phyloP scores from a whole-genome alignment of 2,329 filamentous ascomycete genomes.

The Saccharata proteae region DNA sequence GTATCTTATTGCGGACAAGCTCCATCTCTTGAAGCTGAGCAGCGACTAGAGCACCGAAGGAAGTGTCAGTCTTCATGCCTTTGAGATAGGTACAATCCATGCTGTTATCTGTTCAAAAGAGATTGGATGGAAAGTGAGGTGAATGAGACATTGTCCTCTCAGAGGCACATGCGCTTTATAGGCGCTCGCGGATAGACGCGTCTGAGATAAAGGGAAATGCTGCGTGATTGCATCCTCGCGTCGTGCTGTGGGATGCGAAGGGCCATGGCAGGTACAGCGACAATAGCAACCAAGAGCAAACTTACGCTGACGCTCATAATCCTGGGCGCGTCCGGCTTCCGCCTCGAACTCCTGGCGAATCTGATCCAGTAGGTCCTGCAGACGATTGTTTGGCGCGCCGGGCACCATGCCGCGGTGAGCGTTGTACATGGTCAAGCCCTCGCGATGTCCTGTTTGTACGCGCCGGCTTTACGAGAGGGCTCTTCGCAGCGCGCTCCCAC shows the following conservation, averaged over 20 bases:
- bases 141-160: not conserved
- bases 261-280: constrained; percentile 1
- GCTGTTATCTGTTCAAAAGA: no score
- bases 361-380: constrained; percentile 86
- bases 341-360: constrained; percentile 84
- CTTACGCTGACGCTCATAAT: constrained; percentile 91
- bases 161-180: constrained; percentile 2
- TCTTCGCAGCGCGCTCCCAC: no score
- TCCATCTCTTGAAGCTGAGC: constrained; percentile 92
- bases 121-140: no score
- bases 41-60: constrained; percentile 48
- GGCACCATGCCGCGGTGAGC: constrained; percentile 69
- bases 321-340: constrained; percentile 67
- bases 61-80: constrained; percentile 1
- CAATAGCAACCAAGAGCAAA: constrained; percentile 17
- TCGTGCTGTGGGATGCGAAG: no score
- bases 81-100: no score
- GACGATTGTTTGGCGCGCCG: constrained; percentile 56
- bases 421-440: constrained; percentile 83
- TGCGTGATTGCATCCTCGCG: no score
- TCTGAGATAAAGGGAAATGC: no score
- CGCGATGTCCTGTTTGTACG: no score
- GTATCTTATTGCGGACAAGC: constrained; percentile 85
- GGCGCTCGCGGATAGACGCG: no score
- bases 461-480: no score